Base-by-base conservation (phyloP, 163 green algal species). In the Coccomyxa subellipsoidea region DNA sequence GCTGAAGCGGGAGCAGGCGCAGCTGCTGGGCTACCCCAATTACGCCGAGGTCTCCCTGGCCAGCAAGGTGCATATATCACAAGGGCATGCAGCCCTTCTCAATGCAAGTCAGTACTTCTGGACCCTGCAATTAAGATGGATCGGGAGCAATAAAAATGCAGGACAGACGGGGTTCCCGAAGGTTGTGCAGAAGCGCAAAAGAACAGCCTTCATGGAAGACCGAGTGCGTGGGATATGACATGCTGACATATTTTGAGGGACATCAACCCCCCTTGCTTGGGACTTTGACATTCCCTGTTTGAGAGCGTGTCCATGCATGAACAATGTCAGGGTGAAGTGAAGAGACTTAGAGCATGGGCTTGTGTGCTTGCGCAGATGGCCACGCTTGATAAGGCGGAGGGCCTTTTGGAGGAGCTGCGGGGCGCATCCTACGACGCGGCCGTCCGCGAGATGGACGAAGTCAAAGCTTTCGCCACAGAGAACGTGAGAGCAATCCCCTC, bases 351-450 rank as follows among this genome's bases (percentile, higher is more conserved):
- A 59, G 0, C 21, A 18, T 2, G 47, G 15, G 47, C 10, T 8
- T 73, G 66, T n/a, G 27, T 73, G 27, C 8, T 4, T 27, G 66
- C 4, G 66, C 66, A 96, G 91, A 98, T 98, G 94, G 94, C 94
- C 66, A 93, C 85, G 0, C 80, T 97, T 59, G 83, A 92, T 8
- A 87, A 85, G 39, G 96, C 95, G 9, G 85, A 96, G 84, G 86
- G 86, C 53, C 92, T 99, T 87, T 90, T 99, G 72, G 96, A 98
- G 85, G 92, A 98, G 86, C 92, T 99, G 85, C 87, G 94, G 2
- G 81, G n/a, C 18, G 92, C 91, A 1, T 92, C 90, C 23, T 93
- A 84, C 54, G 84, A 91, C 7, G 87, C 88, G 0, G 94, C 90
- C 32, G 54, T 91, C 83, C 76, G 80, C 32, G 96, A 99, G 80